Percentiles rank a stretch among this genome's conserved stretches.
Conservation (phyloP, 345 rosid species). For the Garcia nutans region DNA sequence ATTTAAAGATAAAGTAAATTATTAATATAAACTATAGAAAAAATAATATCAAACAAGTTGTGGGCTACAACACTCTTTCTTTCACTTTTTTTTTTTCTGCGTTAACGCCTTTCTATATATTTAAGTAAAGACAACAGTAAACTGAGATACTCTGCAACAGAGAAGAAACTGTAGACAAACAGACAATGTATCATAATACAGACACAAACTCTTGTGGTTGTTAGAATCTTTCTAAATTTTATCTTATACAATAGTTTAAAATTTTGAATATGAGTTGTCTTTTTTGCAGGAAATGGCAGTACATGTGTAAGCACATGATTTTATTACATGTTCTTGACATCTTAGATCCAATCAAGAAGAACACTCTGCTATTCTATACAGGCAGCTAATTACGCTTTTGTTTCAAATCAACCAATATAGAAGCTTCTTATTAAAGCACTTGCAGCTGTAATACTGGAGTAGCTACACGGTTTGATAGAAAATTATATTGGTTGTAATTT, state of each 20-base stretch:
- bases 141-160: conserved; percentile 24
- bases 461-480: too few relatives aligned
- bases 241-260: not conserved
- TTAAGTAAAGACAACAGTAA: conserved; percentile 3
- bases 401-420: not conserved
- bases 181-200: not conserved
- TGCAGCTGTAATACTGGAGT: too few relatives aligned
- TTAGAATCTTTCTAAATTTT: conserved; percentile 29
- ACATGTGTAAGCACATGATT: conserved; percentile 28
- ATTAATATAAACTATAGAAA: not conserved
- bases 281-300: conserved; percentile 8
- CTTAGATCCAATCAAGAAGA: conserved; percentile 1
- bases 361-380: not conserved
- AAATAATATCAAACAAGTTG: not conserved
- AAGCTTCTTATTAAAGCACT: too few relatives aligned
- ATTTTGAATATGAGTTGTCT: conserved; percentile 4
- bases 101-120: not conserved
- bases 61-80: not conserved
- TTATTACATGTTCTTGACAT: not conserved
- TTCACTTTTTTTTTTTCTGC: not conserved
- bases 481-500: too few relatives aligned
- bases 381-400: not conserved
- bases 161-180: conserved; percentile 1
- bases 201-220: conserved; percentile 13
- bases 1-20: not conserved